Evolutionary conservation across 352 stramenopile species (phyloP).

Genomic region (Pelagophyceae sp.): DNA sequence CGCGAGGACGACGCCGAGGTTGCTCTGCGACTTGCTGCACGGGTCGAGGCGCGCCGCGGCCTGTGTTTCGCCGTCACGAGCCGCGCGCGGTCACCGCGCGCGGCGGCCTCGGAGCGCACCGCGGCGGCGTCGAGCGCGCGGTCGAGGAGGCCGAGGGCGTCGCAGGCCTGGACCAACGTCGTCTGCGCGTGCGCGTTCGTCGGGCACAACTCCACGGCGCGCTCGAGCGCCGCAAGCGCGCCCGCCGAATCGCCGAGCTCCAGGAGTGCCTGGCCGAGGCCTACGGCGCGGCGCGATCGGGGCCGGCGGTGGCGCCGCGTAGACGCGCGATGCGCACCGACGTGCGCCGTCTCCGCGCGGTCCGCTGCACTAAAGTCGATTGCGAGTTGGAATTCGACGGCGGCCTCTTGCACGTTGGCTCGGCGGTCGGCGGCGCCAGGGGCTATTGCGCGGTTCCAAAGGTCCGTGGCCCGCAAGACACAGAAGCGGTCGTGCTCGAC

Average conservation of each 20-base stretch:
- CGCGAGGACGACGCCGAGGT: not conserved
- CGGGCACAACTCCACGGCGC: not conserved
- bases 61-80: too few species aligned
- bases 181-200: not conserved
- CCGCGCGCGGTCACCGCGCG: too few species aligned
- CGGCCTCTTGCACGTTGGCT: not conserved
- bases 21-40: not conserved
- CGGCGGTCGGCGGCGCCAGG: too few species aligned
- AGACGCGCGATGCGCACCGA: too few species aligned
- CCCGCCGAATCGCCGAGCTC: not conserved
- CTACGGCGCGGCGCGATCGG: too few species aligned
- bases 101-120: too few species aligned
- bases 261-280: not conserved
- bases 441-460: not conserved
- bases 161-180: not conserved
- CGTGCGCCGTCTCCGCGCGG: not conserved
- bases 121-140: not conserved
- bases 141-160: not conserved
- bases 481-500: conserved; percentile 37
- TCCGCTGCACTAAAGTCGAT: not conserved
- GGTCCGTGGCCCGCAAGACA: not conserved
- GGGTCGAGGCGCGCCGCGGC: not conserved
- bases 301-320: too few species aligned
- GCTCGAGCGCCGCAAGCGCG: not conserved
- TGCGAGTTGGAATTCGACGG: not conserved